Evolutionary conservation across 331 rosid species (phyloP).

Genomic region (Rhamnella rubrinervis): DNA sequence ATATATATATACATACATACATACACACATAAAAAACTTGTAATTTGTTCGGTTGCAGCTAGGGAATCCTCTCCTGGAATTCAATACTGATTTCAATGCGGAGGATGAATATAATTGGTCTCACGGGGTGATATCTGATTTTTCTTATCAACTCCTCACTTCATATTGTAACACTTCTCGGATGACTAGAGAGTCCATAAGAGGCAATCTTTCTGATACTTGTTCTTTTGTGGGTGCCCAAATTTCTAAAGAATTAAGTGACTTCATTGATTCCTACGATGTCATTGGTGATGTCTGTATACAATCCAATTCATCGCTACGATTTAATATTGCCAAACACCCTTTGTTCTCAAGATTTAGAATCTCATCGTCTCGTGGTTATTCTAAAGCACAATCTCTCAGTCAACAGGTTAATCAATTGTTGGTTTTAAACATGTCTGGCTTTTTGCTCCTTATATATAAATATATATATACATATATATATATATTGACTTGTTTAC

Average conservation of each 20-base stretch:
- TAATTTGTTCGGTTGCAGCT: conserved; percentile 42
- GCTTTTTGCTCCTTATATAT: no score
- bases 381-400: conserved; percentile 36
- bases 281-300: conserved; percentile 80
- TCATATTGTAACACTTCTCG: conserved; percentile 64
- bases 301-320: conserved; percentile 20
- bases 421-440: no score
- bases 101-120: conserved; percentile 78
- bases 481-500: no score
- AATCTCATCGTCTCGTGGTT: no score
- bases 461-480: no score
- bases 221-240: conserved; percentile 50
- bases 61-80: conserved; percentile 82
- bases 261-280: conserved; percentile 68
- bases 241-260: conserved; percentile 57
- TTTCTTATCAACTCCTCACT: conserved; percentile 58
- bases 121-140: conserved; percentile 74
- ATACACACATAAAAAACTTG: neutral
- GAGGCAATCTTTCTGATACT: conserved; percentile 46
- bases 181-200: conserved; percentile 43
- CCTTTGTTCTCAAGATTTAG: no score
- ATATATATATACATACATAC: no score
- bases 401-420: conserved; percentile 19
- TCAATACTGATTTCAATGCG: conserved; percentile 68
- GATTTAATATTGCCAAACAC: no score